Base-by-base conservation (phyloP, 2,329 filamentous ascomycete genomes). In the Neofusicoccum sp. region DNA sequence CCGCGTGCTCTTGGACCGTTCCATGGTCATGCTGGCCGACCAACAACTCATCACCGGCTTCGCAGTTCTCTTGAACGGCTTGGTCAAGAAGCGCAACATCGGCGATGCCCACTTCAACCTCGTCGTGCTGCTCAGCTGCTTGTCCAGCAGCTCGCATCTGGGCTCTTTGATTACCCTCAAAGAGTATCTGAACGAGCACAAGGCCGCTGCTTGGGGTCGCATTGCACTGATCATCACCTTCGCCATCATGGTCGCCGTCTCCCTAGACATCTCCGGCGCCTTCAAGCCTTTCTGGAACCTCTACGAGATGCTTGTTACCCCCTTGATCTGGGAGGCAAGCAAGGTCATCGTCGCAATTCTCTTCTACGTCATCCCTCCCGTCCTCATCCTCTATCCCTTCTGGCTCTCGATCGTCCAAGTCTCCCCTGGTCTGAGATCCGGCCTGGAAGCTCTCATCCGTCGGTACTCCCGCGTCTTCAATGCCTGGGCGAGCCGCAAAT, bases 11-110 rank as follows among this genome's bases (percentile, higher is more conserved):
- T 62, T 72, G 2, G 70, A 69, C 59, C 70, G 70, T 1, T 64
- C 72, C 12, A 69, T 72, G 28, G 71, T 73, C 45, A 68, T 68
- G 0, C 59, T 72, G 5, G 71, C 68, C 1, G 69, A 72, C 56
- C 70, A 72, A 59, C 70, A 72, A 48, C 63, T 72, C 26, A 65
- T 72, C 5, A 72, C 71, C 0, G 70, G 71, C 1, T 71, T 70
- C 43, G 70, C 68, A 5, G 67, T 72, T 3, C 24, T 59, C 16
- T 59, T 73, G 11, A 72, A 67, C 44, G 71, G 66, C 3, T 73
- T 68, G 67, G 69, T 71, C 30, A 11, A 20, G 6, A n/a, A 11
- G 9, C 6, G 8, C 8, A 44, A 59, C 11, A 20, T n/a, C 3
- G 26, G 43, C 2, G 40, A 30, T 6, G 33, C 28, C 7, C 54